Evolutionary conservation across 495 filamentous ascomycete genomes (phyloP).

Genomic region (Astrocystis sublimbata): DNA sequence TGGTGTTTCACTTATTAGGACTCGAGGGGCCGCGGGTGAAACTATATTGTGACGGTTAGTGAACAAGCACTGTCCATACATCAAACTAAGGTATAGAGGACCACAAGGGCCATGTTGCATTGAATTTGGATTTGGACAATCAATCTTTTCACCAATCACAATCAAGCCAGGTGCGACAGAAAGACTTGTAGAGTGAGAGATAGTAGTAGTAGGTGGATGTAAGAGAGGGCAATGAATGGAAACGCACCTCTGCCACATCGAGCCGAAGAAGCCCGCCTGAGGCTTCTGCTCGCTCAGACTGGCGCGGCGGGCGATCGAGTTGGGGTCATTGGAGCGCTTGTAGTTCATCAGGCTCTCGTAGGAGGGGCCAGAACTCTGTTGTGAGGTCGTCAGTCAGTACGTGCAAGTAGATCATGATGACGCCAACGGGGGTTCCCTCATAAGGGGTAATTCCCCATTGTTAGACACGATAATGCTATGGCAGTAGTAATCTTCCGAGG

Average conservation of each 20-base stretch:
- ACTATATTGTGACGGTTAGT: conserved; percentile 10
- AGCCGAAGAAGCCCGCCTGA: conserved; percentile 41
- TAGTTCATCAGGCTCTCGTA: conserved; percentile 47
- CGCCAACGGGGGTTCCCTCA: no score
- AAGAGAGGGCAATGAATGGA: background rate
- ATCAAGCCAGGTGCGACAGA: background rate
- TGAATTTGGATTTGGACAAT: no score
- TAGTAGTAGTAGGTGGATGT: background rate
- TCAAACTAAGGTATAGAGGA: no score
- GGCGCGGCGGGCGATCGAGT: conserved; percentile 41
- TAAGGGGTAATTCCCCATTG: no score
- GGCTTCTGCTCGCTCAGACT: conserved; percentile 49
- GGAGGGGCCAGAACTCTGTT: conserved; percentile 38
- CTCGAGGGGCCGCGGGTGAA: conserved; percentile 31
- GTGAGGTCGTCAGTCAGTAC: background rate
- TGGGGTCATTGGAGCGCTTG: conserved; percentile 44
- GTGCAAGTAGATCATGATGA: background rate
- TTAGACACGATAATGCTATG: no score
- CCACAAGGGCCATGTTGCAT: no score
- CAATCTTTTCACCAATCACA: no score
- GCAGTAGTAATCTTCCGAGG: no score
- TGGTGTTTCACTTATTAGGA: conserved; percentile 22
- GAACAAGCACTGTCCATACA: no score
- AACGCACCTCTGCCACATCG: conserved; percentile 50
- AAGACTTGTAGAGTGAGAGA: background rate